Evolutionary conservation across 2,329 filamentous ascomycete species (phyloP).

Genomic region (Ustilaginoidea virens): DNA sequence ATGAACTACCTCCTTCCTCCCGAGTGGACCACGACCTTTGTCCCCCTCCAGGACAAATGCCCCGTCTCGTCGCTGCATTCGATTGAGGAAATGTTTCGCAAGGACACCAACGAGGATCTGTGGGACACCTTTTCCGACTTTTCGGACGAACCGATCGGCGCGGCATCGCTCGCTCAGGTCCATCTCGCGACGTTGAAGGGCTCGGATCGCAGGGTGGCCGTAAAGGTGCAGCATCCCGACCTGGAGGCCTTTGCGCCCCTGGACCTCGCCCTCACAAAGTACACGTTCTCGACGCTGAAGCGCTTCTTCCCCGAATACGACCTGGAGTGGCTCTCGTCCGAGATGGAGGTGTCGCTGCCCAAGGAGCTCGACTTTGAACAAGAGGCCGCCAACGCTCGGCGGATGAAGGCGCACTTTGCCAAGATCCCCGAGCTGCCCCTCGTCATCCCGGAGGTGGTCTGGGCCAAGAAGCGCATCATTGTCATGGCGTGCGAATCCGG

Average conservation of each 20-base stretch:
- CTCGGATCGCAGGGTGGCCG: slow-evolving; percentile 74
- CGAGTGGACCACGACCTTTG: slow-evolving; percentile 92
- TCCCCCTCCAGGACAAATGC: slow-evolving; percentile 90
- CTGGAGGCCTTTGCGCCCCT: slow-evolving; percentile 81
- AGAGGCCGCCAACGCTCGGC: slow-evolving; percentile 71
- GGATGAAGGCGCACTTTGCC: slow-evolving; percentile 69
- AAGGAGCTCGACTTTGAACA: slow-evolving; percentile 80
- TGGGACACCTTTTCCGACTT: slow-evolving; percentile 81
- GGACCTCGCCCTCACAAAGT: slow-evolving; percentile 72
- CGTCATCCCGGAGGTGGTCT: slow-evolving; percentile 77
- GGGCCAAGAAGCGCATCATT: slow-evolving; percentile 76
- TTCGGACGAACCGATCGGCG: slow-evolving; percentile 65
- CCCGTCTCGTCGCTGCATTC: slow-evolving; percentile 82
- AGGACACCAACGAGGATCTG: slow-evolving; percentile 66
- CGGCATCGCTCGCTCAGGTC: slow-evolving; percentile 87
- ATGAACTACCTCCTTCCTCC: slow-evolving; percentile 86
- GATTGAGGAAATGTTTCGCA: slow-evolving; percentile 71
- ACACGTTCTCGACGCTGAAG: slow-evolving; percentile 82
- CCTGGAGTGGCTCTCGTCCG: slow-evolving; percentile 82
- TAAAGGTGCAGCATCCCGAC: slow-evolving; percentile 89
- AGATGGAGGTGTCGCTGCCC: slow-evolving; percentile 84
- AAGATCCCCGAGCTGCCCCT: slow-evolving; percentile 61
- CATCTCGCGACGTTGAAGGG: slow-evolving; percentile 75
- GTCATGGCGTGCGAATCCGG: slow-evolving; percentile 93
- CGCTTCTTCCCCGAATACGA: slow-evolving; percentile 96